These are phyloP conservation scores for Hordeum marinum DNA, from an alignment of 176 grass and related monocot species.

Conservation along the genomic window DNA sequence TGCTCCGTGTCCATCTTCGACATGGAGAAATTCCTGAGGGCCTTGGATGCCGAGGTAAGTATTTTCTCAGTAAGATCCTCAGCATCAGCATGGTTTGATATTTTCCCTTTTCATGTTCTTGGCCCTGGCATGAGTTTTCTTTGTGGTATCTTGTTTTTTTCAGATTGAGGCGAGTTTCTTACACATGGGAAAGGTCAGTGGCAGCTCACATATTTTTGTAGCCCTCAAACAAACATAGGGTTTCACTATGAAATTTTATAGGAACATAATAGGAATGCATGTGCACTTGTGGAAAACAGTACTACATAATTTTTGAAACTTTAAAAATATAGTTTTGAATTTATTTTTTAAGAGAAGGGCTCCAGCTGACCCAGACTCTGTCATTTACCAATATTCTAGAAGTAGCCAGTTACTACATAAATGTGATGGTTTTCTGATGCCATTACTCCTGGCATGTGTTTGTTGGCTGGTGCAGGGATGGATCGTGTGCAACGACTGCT, in stretches of 20 bases:
- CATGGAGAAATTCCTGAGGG: conserved; percentile 75
- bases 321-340: too few relatives aligned
- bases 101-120: not conserved
- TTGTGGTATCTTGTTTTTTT: not conserved
- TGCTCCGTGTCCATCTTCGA: conserved; percentile 70
- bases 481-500: conserved; percentile 89
- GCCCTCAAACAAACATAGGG: too few relatives aligned
- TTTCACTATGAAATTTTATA: too few relatives aligned
- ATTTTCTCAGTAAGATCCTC: not conserved
- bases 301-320: too few relatives aligned
- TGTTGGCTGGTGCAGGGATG: conserved; percentile 47
- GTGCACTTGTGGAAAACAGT: too few relatives aligned
- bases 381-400: too few relatives aligned
- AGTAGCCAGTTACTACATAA: not conserved
- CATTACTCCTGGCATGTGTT: not conserved
- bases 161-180: conserved; percentile 58
- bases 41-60: conserved; percentile 69
- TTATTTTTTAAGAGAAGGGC: too few relatives aligned
- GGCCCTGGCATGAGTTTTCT: not conserved
- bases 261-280: too few relatives aligned
- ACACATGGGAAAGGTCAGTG: conserved; percentile 49
- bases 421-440: not conserved
- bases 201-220: not conserved
- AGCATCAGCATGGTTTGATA: not conserved
- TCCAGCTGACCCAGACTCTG: too few relatives aligned